Evolutionary conservation across 2,329 filamentous ascomycete species (phyloP).

Genomic region (Tolypocladium ovalisporum): DNA sequence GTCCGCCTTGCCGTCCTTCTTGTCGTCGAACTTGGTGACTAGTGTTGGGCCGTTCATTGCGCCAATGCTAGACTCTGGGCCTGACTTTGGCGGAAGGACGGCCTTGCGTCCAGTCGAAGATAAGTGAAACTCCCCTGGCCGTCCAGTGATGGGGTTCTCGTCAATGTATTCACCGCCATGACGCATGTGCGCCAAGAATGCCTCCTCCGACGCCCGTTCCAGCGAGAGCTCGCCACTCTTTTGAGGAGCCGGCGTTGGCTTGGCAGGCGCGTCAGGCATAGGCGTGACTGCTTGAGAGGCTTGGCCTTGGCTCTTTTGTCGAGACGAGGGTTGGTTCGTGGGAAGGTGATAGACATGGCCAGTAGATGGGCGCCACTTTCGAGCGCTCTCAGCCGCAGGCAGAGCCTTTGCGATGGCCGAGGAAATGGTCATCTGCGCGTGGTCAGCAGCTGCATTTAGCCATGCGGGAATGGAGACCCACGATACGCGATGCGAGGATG

Average conservation of each 20-base stretch:
- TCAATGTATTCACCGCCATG: slow-evolving; percentile 56
- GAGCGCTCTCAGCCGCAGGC: slow-evolving; percentile 36
- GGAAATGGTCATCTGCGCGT: slow-evolving; percentile 39
- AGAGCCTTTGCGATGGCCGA: slow-evolving; percentile 42
- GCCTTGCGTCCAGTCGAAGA: slow-evolving; percentile 47
- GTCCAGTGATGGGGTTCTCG: slow-evolving; percentile 56
- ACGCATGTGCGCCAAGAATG: slow-evolving; percentile 44
- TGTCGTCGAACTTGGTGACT: slow-evolving; percentile 30
- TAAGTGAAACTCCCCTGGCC: slow-evolving; percentile 54
- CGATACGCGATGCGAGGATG: slow-evolving; percentile 47
- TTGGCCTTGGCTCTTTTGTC: slow-evolving; percentile 14
- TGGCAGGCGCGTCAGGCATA: slow-evolving; percentile 26
- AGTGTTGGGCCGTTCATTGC: slow-evolving; percentile 24
- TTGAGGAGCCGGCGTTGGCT: slow-evolving; percentile 15
- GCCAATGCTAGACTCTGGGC: slow-evolving; percentile 19
- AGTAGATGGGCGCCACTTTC: slow-evolving; percentile 42
- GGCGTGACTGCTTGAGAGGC: slow-evolving; percentile 37
- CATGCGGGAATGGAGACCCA: slow-evolving; percentile 18
- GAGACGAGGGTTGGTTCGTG: slow-evolving; percentile 12
- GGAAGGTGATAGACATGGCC: slow-evolving; percentile 41
- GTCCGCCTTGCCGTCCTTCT: slow-evolving; percentile 34
- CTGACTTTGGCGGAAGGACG: slow-evolving; percentile 19
- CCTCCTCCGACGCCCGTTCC: slow-evolving; percentile 44
- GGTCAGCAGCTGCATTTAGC: not conserved
- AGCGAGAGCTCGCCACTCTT: slow-evolving; percentile 29